Evolutionary conservation across 768 basidiomycete species (phyloP).

Genomic region (Hemileccinum rubropunctum): DNA sequence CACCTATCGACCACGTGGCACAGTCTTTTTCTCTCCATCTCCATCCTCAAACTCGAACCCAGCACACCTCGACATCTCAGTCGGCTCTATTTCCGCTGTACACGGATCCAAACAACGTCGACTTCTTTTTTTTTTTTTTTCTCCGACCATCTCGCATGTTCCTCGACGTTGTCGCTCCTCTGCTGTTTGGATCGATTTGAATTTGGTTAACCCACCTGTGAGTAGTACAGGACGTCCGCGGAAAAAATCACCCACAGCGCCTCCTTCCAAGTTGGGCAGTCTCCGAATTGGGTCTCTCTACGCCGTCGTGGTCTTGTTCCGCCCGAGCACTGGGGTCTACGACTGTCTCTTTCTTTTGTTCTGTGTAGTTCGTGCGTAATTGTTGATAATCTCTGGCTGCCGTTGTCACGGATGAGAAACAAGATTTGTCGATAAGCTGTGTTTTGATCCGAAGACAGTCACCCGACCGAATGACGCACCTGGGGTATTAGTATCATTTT

Average conservation of each 20-base stretch:
- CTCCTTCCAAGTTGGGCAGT: no score
- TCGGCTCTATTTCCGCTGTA: conserved; percentile 11
- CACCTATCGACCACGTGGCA: conserved; percentile 7
- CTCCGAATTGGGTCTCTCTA: no score
- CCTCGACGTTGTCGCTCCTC: neutral
- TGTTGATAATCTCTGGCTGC: conserved; percentile 1
- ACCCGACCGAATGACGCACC: conserved; percentile 26
- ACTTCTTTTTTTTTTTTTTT: neutral
- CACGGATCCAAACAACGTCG: no score
- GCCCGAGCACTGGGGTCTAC: no score
- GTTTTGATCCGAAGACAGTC: conserved; percentile 1
- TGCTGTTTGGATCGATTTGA: no score
- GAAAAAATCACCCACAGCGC: no score
- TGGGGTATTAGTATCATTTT: conserved; percentile 18
- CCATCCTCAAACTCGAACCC: neutral
- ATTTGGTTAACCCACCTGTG: no score
- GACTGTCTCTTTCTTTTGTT: no score
- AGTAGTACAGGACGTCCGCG: no score
- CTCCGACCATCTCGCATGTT: conserved; percentile 7
- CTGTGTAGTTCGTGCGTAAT: neutral
- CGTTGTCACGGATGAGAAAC: conserved; percentile 18
- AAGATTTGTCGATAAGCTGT: conserved; percentile 10
- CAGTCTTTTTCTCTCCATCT: neutral
- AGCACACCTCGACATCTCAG: conserved; percentile 2
- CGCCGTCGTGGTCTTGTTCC: no score